Evolutionary conservation across 495 filamentous ascomycete species (phyloP), one percentile per base, ranked within the genome.

Genomic region (Amniculicola lignicola): DNA sequence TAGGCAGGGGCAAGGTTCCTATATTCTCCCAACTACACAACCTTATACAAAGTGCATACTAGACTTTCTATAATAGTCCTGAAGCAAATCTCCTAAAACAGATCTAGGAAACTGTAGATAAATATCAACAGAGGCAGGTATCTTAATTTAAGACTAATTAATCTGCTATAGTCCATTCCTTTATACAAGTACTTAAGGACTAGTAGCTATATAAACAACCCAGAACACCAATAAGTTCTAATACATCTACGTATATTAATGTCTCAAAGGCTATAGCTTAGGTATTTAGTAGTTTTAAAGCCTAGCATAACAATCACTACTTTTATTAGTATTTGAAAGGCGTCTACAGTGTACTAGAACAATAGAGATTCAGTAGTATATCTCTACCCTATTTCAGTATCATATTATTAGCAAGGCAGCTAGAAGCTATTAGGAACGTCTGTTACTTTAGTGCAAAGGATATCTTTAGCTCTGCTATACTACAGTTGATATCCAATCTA

Each of bases 251-350:
- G 6, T 57, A 57, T 21, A 11, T 57, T 3, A 19, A 57, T 18
- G 55, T 67, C 1, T 29, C 62, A 21, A 11, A 11, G 4, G 67
- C 58, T 12, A 71, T 72, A 52, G 22, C 3, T 0, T 27, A 25
- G 11, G 53, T 65, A 6, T 10, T 11, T 18, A 4, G 22, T 0
- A 55, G 42, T 27, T 77, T 75, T 43, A 59, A 65, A 35, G 59
- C 44, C 12, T 72, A 73, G 51, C 63, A 67, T 38, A 52, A 67
- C 6, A 78, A 78, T 52, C 22, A n/a, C 28, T 27, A 44, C 9
- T 66, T 74, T 21, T 23, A 42, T 21, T 18, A 52, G 27, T 68
- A 71, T 48, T 46, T 71, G 10, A 14, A 41, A 14, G 39, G 38
- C n/a, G 33, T 49, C 22, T 61, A 4, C 51, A 62, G 18, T 7